phyloP scores from a whole-genome alignment of 148 eudicot species.

The Beta vulgaris region DNA sequence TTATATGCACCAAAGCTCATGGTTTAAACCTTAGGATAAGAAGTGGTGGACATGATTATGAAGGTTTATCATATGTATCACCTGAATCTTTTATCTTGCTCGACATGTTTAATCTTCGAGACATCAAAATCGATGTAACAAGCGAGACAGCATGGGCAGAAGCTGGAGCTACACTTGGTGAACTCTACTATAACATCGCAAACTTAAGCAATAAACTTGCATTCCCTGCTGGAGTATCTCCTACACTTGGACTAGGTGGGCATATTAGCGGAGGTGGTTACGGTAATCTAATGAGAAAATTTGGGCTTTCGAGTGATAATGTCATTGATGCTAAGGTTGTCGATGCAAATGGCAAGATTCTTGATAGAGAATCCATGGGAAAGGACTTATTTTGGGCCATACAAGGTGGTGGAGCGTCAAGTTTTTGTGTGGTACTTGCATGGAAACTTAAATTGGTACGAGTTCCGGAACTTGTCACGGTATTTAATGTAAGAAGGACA shows the following conservation, averaged over 20 bases:
- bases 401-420: constrained; percentile 36
- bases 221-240: constrained; percentile 33
- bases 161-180: constrained; percentile 33
- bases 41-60: constrained; percentile 41
- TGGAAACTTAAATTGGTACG: constrained; percentile 35
- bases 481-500: constrained; percentile 25
- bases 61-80: constrained; percentile 24
- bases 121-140: constrained; percentile 14
- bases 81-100: constrained; percentile 29
- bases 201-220: constrained; percentile 24
- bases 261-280: constrained; percentile 38
- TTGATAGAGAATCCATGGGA: constrained; percentile 29
- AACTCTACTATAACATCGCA: constrained; percentile 29
- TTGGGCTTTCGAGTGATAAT: constrained; percentile 26
- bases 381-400: constrained; percentile 40
- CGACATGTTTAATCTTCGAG: constrained; percentile 30
- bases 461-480: constrained; percentile 32
- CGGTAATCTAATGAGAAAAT: constrained; percentile 35
- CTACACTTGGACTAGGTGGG: constrained; percentile 32
- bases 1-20: constrained; percentile 25
- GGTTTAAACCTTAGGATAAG: constrained; percentile 20
- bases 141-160: constrained; percentile 31
- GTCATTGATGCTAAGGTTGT: constrained; percentile 33
- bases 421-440: constrained; percentile 25
- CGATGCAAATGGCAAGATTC: constrained; percentile 27